These are phyloP conservation scores for Catenaria anguillulae DNA, from an alignment of 371 early-diverging fungal species.

Conservation along the genomic window DNA sequence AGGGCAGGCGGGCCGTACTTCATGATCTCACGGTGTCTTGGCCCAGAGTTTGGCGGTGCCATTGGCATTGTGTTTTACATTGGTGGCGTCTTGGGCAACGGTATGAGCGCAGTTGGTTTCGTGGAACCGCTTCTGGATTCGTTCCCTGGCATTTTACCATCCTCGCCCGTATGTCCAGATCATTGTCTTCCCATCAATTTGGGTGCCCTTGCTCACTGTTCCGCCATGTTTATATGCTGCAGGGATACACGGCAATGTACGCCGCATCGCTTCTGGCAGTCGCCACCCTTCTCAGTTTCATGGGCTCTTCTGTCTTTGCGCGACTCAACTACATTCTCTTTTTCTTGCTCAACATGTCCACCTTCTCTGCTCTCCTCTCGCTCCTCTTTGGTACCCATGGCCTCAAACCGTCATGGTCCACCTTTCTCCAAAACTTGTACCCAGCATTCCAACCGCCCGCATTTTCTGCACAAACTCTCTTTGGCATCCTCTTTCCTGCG, in stretches of 20 bases:
- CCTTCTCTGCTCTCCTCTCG: constrained; percentile 31
- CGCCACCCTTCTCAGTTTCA: constrained; percentile 32
- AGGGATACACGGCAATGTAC: no score
- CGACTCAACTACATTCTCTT: neutral
- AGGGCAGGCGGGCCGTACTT: constrained; percentile 57
- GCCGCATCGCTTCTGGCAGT: constrained; percentile 28
- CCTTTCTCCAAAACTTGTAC: constrained; percentile 38
- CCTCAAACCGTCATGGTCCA: constrained; percentile 32
- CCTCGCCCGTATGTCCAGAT: no score
- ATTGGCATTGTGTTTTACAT: constrained; percentile 49
- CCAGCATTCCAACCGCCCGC: constrained; percentile 25
- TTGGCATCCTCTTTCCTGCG: constrained; percentile 45
- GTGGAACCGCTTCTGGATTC: constrained; percentile 40
- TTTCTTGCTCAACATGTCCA: constrained; percentile 27
- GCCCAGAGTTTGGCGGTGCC: constrained; percentile 62
- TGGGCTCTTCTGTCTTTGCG: constrained; percentile 19
- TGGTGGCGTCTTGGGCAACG: constrained; percentile 39
- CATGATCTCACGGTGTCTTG: constrained; percentile 48
- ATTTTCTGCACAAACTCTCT: constrained; percentile 29
- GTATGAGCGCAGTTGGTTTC: constrained; percentile 43
- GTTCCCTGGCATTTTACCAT: constrained; percentile 22
- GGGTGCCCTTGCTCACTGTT: no score
- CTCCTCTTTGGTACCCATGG: constrained; percentile 30
- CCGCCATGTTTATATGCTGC: constrained; percentile 17
- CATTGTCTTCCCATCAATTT: no score